phyloP scores from a whole-genome alignment of 805 yeast genomes.

The Candida germanica region DNA sequence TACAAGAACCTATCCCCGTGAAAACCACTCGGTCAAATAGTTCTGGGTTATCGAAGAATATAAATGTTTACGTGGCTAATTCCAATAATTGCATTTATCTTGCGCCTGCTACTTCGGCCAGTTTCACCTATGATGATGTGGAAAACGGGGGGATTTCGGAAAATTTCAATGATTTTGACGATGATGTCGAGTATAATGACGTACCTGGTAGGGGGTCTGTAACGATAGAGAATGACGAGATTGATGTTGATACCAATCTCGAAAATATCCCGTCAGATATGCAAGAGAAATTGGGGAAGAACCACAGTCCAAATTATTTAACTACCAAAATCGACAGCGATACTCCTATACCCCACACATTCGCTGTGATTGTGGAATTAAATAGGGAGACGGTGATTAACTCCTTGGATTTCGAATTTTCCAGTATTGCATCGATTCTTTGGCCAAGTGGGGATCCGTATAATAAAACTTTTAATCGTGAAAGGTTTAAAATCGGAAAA shows the following conservation, averaged over 20 bases:
- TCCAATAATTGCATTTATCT: conserved; percentile 38
- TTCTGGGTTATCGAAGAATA: conserved; percentile 24
- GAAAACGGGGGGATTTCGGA: conserved; percentile 35
- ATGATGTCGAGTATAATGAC: neutral
- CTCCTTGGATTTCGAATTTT: conserved; percentile 40
- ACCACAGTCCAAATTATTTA: conserved; percentile 35
- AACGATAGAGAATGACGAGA: conserved; percentile 2
- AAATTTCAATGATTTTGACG: conserved; percentile 1
- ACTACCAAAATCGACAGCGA: conserved; percentile 37
- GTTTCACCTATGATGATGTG: conserved; percentile 41
- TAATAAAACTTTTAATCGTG: conserved; percentile 41
- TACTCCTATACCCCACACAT: conserved; percentile 47
- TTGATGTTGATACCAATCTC: conserved; percentile 2
- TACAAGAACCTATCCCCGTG: conserved; percentile 38
- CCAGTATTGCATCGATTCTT: conserved; percentile 40
- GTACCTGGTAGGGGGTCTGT: neutral
- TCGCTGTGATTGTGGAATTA: conserved; percentile 49
- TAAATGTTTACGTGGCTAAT: conserved; percentile 35
- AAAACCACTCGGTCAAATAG: conserved; percentile 23
- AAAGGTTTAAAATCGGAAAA: conserved; percentile 47
- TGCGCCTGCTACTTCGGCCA: conserved; percentile 37
- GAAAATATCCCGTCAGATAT: conserved; percentile 11
- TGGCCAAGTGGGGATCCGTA: conserved; percentile 58
- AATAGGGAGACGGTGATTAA: conserved; percentile 37
- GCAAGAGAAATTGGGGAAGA: conserved; percentile 20